Percentiles rank a stretch among this genome's conserved stretches.
Conservation (phyloP, 1,139 yeast species). For the Pichia sp. region DNA sequence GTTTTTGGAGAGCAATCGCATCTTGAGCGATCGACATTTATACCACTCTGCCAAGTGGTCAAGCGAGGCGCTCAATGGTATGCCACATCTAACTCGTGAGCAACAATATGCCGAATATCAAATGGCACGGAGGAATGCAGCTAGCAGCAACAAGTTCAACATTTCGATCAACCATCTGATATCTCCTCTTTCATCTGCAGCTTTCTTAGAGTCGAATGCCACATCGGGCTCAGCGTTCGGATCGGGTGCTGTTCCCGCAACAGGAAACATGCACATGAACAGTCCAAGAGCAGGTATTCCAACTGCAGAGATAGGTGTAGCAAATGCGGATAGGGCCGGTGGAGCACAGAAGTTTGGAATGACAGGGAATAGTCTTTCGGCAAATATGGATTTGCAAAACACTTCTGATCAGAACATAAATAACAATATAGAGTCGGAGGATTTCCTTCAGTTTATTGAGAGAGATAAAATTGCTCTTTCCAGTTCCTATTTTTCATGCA, state of each 20-base stretch:
- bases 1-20: constrained; percentile 9
- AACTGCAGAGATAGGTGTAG: too few relatives aligned
- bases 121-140: neutral
- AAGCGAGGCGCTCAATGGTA: constrained; percentile 15
- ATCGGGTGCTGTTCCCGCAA: neutral
- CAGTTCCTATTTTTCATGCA: constrained; percentile 68
- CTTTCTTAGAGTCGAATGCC: constrained; percentile 5
- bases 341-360: too few relatives aligned
- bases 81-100: constrained; percentile 9
- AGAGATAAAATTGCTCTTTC: constrained; percentile 46
- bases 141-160: neutral
- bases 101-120: constrained; percentile 14
- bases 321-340: too few relatives aligned
- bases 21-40: constrained; percentile 11
- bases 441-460: constrained; percentile 8
- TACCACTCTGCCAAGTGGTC: constrained; percentile 15
- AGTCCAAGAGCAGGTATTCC: too few relatives aligned
- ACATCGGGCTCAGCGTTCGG: constrained; percentile 2
- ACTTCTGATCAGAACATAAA: neutral
- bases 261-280: neutral
- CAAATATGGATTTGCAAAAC: neutral
- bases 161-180: neutral
- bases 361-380: constrained; percentile 1
- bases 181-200: constrained; percentile 10
- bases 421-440: constrained; percentile 2